Percentiles rank a stretch among this genome's conserved stretches.
Conservation (phyloP, 2,329 filamentous ascomycete genomes). For the Phaeosphaeria sp. region DNA sequence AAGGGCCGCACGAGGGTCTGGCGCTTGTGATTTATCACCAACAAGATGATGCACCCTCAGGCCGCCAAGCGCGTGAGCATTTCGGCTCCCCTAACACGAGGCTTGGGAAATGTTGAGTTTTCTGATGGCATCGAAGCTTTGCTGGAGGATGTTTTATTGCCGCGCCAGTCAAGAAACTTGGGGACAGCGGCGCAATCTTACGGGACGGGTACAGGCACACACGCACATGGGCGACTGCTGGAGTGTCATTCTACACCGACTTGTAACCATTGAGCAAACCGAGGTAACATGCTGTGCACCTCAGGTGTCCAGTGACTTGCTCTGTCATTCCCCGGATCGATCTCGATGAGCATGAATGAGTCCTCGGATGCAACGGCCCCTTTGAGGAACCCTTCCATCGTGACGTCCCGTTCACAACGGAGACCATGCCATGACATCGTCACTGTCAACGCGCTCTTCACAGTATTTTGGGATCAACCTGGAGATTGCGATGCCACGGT, state of each 20-base stretch:
- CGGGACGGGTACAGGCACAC: neutral
- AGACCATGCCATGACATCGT: constrained; percentile 15
- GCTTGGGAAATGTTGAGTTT: neutral
- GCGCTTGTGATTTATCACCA: constrained; percentile 2
- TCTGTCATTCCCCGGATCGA: neutral
- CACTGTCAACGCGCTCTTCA: neutral
- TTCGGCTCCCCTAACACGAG: neutral
- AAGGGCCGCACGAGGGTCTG: neutral
- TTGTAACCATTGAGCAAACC: neutral
- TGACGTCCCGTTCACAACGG: neutral
- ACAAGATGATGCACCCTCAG: neutral
- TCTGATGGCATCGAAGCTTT: neutral
- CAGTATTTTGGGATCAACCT: constrained; percentile 7
- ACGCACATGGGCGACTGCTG: neutral
- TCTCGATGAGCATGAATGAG: neutral
- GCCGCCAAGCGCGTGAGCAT: neutral
- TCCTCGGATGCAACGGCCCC: neutral
- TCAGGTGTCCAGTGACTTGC: neutral
- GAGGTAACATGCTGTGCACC: neutral
- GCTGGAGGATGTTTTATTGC: neutral
- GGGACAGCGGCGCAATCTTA: neutral
- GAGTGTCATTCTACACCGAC: neutral
- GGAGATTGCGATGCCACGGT: constrained; percentile 20
- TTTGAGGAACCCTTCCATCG: neutral
- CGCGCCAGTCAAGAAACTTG: neutral